Base-by-base conservation (phyloP, 768 basidiomycete species). In the Leccinum fibrillosum region DNA sequence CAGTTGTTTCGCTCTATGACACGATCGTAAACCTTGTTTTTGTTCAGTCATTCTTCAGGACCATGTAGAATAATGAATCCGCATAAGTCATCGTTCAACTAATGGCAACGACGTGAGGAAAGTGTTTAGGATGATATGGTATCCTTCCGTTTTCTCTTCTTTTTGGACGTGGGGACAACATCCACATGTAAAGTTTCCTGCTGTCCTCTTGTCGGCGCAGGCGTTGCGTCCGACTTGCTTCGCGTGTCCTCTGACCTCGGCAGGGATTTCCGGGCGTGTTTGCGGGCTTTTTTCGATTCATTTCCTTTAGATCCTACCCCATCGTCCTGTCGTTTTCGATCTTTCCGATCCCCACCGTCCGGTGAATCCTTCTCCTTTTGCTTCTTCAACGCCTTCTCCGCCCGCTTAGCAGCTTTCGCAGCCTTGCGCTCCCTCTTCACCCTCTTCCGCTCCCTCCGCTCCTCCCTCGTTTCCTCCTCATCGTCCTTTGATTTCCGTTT, bases 41-140 rank as follows among this genome's bases (percentile, higher is more conserved):
- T 54, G 59, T 65, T 42, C 52, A 47, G 32, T 52, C 57, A 56
- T 53, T 39, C 58, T 59, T 52, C 49, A 58, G 57, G 66, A 68
- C 58, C 58, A 68, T 68, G 67, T 68, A 69, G 67, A 69, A 57
- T 60, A 70, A 63, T 52, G 59, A 65, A 55, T 23, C 28, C 56
- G 25, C 57, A 48, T 61, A 53, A 60, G 35, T 21, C 37, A 34
- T 62, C 48, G 54, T 50, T 52, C 49, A 47, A 30, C 8, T 61
- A 30, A 52, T 58, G 53, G 54, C 21, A 21, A 49, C 23, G 35
- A 30, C 23, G 48, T 21, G 17, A 34, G 44, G 26, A 11, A 37
- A 5, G 58, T 37, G 45, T 54, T 59, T 60, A 66, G 7, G 39
- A n/a, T 39, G 39, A 19, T 44, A 21, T 35, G 59, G 54, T 62